phyloP scores from a whole-genome alignment of 306 rosid species.

The Mimosa pudica region DNA sequence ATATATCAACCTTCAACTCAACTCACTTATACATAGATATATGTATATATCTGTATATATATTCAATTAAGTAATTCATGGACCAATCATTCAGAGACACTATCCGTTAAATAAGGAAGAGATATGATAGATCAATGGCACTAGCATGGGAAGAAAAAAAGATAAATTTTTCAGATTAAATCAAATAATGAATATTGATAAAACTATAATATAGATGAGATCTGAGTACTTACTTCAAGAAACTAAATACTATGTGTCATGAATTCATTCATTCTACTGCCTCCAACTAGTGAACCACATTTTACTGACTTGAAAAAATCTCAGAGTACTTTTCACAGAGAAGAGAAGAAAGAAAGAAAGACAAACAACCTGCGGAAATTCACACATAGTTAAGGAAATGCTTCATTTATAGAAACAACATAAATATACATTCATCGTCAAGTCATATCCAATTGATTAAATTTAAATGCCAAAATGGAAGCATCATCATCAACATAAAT shows the following conservation, averaged over 20 bases:
- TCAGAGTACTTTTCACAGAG: conserved; percentile 27
- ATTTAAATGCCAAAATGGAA: conserved; percentile 26
- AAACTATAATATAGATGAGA: conserved; percentile 55
- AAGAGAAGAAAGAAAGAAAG: conserved; percentile 37
- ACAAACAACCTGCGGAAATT: conserved; percentile 27
- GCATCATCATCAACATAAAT: conserved; percentile 3
- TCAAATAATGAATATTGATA: conserved; percentile 3
- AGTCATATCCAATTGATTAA: conserved; percentile 5
- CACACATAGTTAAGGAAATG: conserved; percentile 16
- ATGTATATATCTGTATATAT: too few species aligned
- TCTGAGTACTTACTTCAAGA: conserved; percentile 71
- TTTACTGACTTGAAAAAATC: conserved; percentile 34
- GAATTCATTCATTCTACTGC: conserved; percentile 44
- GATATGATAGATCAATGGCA: neutral
- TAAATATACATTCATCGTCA: neutral
- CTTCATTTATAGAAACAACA: conserved; percentile 1
- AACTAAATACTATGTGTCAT: conserved; percentile 37
- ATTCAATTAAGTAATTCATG: conserved; percentile 5
- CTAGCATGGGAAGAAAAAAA: neutral
- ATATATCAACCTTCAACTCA: conserved; percentile 15
- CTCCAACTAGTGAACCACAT: conserved; percentile 49
- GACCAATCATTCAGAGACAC: conserved; percentile 21
- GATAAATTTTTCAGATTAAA: neutral
- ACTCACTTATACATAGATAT: neutral
- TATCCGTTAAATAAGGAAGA: conserved; percentile 13